phyloP scores from a whole-genome alignment of 441 rosid species.

The Eruca vesicaria region DNA sequence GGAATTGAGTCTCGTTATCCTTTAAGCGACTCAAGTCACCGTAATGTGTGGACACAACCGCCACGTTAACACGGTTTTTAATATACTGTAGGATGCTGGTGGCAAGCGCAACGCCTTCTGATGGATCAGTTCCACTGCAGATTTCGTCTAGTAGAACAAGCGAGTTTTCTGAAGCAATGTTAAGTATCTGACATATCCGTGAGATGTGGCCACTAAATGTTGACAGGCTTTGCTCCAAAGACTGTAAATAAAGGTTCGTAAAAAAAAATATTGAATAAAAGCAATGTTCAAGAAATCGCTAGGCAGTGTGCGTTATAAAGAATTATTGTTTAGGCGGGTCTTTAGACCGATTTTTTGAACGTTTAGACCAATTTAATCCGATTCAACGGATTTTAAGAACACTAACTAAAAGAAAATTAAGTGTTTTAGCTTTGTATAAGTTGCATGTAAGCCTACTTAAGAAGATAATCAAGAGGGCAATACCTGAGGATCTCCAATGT shows the following conservation, averaged over 20 bases:
- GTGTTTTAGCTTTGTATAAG: not conserved
- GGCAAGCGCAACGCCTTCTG: constrained; percentile 91
- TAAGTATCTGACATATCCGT: constrained; percentile 67
- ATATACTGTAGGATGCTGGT: constrained; percentile 76
- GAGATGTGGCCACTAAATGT: constrained; percentile 91
- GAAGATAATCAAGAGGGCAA: not conserved
- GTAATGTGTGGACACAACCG: constrained; percentile 87
- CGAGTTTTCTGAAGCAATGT: constrained; percentile 66
- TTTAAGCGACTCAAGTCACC: constrained; percentile 82
- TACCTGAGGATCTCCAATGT: constrained; percentile 98
- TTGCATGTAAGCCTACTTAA: not conserved
- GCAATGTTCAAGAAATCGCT: no score
- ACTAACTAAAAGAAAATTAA: no score
- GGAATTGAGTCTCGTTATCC: constrained; percentile 65
- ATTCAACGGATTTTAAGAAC: no score
- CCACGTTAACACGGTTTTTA: constrained; percentile 53
- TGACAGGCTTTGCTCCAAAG: constrained; percentile 89
- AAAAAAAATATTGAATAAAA: no score
- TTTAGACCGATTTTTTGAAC: no score
- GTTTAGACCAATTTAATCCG: no score
- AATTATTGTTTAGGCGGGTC: no score
- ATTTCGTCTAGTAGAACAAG: constrained; percentile 93
- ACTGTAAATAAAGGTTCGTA: constrained; percentile 48
- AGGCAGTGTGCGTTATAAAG: no score
- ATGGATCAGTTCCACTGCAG: constrained; percentile 96